Base-by-base conservation (phyloP, 2,329 filamentous ascomycete genomes). In the Hypoxylon rubiginosum region DNA sequence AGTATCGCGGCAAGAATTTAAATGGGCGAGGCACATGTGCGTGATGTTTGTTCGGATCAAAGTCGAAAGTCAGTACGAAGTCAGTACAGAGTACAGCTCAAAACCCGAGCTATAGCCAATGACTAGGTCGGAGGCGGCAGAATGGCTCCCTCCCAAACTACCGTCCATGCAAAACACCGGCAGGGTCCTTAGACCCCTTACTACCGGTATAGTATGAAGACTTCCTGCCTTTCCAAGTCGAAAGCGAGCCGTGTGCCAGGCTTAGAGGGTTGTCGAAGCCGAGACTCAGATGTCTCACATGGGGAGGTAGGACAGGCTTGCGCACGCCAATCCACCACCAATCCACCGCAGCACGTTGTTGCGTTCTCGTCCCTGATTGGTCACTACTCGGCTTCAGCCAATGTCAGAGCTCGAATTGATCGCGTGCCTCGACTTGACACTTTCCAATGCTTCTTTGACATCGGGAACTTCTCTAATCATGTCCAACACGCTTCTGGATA, bases 321-420 rank as follows among this genome's bases (percentile, higher is more conserved):
- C 67, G 58, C 65, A 65, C 49, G 58, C 65, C 24, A 88, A 66
- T 68, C 67, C 64, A 64, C 49, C 26, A n/a, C n/a, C n/a, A n/a
- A n/a, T n/a, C n/a, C n/a, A n/a, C n/a, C 55, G 39, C 26, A 62
- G 61, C 70, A 72, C 70, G 70, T 72, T 72, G 46, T 51, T 53
- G 34, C 26, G 51, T 71, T 49, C 62, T 53, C 34, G 26, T 6
- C 30, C 6, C 57, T 71, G 70, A 72, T 72, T 72, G 70, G 70
- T 10, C 28, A 10, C 10, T 5, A 24, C 11, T 54, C 53, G 19
- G 60, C 64, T 55, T 68, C 65, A 70, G 53, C 73, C 73, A 74
- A 74, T 74, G 73, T 71, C 58, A 71, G 70, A 70, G 64, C 71
- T 71, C 58, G 64, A 73, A 68, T 58, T 74, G 74, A 74, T 76